A percentile compares a stretch with the other conserved stretches of the same genome.
These are phyloP conservation scores for Sarcodon aspratus DNA, from an alignment of 768 basidiomycete species.

Conservation along the genomic window DNA sequence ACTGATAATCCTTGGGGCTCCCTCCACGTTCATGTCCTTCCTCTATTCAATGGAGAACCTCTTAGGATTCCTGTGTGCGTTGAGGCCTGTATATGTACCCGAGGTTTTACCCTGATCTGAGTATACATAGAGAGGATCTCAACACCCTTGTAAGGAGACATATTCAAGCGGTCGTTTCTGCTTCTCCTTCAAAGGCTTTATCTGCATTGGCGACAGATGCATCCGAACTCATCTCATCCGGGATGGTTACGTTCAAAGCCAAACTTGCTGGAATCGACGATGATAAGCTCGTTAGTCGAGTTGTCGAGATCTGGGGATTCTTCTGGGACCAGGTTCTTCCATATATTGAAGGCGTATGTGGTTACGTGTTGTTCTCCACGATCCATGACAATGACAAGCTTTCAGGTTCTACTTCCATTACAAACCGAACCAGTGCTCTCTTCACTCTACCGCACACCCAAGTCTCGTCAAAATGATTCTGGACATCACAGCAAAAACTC, in stretches of 20 bases:
- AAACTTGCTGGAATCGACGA: conserved; percentile 73
- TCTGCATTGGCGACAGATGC: conserved; percentile 68
- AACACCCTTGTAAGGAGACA: conserved; percentile 75
- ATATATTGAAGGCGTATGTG: conserved; percentile 75
- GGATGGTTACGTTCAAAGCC: conserved; percentile 88
- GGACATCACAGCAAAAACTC: conserved; percentile 27
- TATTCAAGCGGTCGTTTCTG: conserved; percentile 61
- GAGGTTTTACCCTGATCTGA: neutral
- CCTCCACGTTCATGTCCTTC: conserved; percentile 79
- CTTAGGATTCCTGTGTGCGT: conserved; percentile 74
- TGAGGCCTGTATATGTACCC: neutral
- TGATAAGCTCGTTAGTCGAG: conserved; percentile 58
- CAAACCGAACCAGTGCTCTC: conserved; percentile 55
- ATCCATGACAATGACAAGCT: neutral
- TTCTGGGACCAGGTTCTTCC: conserved; percentile 88
- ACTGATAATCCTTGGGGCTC: conserved; percentile 71
- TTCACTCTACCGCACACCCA: conserved; percentile 54
- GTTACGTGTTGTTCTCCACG: conserved; percentile 19
- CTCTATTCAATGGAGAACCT: conserved; percentile 86
- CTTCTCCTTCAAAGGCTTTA: conserved; percentile 65
- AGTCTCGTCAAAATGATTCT: conserved; percentile 41
- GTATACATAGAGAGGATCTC: conserved; percentile 60
- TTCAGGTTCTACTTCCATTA: conserved; percentile 45
- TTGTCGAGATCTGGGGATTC: conserved; percentile 87
- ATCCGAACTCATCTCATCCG: conserved; percentile 70